Evolutionary conservation across 1,284 basidiomycete genomes (phyloP).

Genomic region (Ustilago shanxiensis): DNA sequence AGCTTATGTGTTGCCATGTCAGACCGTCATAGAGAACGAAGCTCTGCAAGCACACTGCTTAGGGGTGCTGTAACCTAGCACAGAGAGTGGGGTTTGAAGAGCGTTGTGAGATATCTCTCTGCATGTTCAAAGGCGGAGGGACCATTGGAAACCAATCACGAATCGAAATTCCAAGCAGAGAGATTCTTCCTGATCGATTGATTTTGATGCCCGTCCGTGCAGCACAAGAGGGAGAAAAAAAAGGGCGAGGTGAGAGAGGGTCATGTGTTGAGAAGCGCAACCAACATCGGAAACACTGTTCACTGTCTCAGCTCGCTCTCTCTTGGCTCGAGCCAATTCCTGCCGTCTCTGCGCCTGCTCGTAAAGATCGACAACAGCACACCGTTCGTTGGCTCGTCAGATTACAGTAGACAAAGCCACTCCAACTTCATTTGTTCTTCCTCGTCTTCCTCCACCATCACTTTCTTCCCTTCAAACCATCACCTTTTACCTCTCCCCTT

Average conservation of each 20-base stretch:
- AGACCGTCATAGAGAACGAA: not conserved
- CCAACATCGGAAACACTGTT: constrained; percentile 8
- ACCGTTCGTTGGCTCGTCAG: not conserved
- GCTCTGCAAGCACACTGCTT: not conserved
- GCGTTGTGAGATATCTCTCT: not conserved
- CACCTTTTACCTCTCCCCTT: constrained; percentile 3
- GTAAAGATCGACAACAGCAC: constrained; percentile 5
- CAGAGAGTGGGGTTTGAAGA: not conserved
- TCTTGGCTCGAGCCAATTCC: not conserved
- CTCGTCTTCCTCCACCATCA: constrained; percentile 14
- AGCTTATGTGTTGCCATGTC: not conserved
- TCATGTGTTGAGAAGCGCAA: constrained; percentile 28
- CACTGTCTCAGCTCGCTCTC: no score
- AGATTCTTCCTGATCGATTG: constrained; percentile 29
- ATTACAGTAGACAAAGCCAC: not conserved
- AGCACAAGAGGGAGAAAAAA: not conserved
- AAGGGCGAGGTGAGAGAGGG: not conserved
- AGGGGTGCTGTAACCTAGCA: not conserved
- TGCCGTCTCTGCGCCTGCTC: not conserved
- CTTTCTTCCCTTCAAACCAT: constrained; percentile 9
- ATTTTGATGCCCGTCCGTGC: constrained; percentile 38
- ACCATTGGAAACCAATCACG: constrained; percentile 29
- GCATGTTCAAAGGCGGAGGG: constrained; percentile 3
- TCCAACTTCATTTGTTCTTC: constrained; percentile 1
- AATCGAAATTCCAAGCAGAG: constrained; percentile 14